Percentiles rank a stretch among this genome's conserved stretches.
phyloP scores from a whole-genome alignment of 768 basidiomycete genomes.

The Mrakia blollopis region DNA sequence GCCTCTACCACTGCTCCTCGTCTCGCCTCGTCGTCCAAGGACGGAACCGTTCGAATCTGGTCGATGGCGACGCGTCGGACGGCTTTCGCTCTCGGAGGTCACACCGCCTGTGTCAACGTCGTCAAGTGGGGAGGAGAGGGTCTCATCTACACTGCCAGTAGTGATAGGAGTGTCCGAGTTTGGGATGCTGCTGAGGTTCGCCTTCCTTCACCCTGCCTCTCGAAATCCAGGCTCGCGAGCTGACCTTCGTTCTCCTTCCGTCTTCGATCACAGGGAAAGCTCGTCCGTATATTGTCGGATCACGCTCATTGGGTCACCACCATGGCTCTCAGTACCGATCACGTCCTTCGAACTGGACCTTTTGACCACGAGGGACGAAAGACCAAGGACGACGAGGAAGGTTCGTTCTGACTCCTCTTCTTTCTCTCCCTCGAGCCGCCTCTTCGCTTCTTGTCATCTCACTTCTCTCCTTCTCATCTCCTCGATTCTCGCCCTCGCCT shows the following conservation, averaged over 20 bases:
- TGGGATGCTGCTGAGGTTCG: constrained; percentile 81
- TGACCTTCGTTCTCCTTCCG: not conserved
- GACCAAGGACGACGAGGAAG: constrained; percentile 75
- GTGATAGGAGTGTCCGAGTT: constrained; percentile 86
- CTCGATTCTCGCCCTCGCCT: constrained; percentile 18
- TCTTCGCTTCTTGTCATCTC: no score
- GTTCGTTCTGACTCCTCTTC: constrained; percentile 46
- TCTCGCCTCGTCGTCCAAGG: constrained; percentile 91
- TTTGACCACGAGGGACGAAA: constrained; percentile 82
- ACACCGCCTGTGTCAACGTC: constrained; percentile 88
- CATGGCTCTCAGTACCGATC: constrained; percentile 89
- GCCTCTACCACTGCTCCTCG: constrained; percentile 56
- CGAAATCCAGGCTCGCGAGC: not conserved
- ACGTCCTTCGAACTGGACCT: constrained; percentile 87
- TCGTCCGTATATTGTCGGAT: constrained; percentile 78
- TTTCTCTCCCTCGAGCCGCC: not conserved
- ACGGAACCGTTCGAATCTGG: constrained; percentile 95
- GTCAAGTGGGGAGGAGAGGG: constrained; percentile 94
- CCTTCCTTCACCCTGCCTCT: constrained; percentile 20
- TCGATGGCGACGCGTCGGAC: constrained; percentile 62
- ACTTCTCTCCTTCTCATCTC: not conserved
- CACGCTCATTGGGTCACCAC: constrained; percentile 99
- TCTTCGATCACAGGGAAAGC: constrained; percentile 58
- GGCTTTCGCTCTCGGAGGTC: constrained; percentile 84
- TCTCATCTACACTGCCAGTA: constrained; percentile 87